Conservation (phyloP, 257 asterid genomes). For the Fraxinus quadrangulata region DNA sequence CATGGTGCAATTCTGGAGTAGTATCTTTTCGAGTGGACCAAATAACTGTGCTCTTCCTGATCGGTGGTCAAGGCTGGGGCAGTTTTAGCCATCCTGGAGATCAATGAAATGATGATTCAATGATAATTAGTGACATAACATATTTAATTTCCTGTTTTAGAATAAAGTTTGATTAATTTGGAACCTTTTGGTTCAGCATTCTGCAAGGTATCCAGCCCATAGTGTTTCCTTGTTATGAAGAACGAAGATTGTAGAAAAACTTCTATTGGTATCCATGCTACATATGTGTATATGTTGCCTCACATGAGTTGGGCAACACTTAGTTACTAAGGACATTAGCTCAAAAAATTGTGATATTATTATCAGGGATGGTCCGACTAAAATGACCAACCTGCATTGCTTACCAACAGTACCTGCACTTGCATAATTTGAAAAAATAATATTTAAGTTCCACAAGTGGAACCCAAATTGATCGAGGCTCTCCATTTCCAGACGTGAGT, state of each 20-base stretch:
- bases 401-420: neutral
- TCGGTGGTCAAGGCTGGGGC: neutral
- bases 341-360: no score
- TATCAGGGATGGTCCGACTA: neutral
- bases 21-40: neutral
- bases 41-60: neutral
- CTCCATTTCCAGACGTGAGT: neutral
- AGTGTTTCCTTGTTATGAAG: neutral
- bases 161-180: neutral
- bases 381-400: neutral
- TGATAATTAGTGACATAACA: neutral
- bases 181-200: neutral
- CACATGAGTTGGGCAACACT: neutral
- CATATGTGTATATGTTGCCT: neutral
- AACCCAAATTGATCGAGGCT: no score
- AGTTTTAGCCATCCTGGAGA: neutral
- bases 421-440: neutral
- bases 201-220: neutral
- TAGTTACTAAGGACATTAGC: neutral
- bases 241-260: neutral
- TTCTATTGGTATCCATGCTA: neutral
- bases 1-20: neutral
- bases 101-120: neutral
- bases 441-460: neutral
- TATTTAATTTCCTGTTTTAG: neutral